Evolutionary conservation across 257 asterid genomes (phyloP).

Genomic region (Solanum pinnatisectum): DNA sequence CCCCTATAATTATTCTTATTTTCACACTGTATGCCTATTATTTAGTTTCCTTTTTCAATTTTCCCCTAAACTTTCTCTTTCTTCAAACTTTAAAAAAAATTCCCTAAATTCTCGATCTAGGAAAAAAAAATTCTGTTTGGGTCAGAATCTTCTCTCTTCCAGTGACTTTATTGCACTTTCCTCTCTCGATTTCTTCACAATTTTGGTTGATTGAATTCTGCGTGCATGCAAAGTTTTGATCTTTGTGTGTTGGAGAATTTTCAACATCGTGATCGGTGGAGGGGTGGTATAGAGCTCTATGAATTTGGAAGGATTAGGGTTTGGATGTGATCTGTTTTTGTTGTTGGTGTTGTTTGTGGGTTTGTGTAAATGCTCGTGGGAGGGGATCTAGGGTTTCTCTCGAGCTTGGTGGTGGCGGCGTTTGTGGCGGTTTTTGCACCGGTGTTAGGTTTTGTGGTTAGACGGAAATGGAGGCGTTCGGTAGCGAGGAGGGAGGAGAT

Average conservation of each 20-base stretch:
- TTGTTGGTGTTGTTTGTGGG: slow-evolving; percentile 1
- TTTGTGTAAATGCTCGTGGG: slow-evolving; percentile 56
- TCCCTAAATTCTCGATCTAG: slow-evolving; percentile 23
- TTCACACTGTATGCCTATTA: neutral
- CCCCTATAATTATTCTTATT: neutral
- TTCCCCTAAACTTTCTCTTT: neutral
- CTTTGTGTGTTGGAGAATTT: neutral
- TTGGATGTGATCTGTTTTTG: slow-evolving; percentile 20
- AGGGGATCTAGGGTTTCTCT: slow-evolving; percentile 50
- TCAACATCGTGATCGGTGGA: neutral
- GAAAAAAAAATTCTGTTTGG: neutral
- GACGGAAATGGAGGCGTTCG: slow-evolving; percentile 55
- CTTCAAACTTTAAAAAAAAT: neutral
- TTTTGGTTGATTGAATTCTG: neutral
- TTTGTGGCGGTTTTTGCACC: slow-evolving; percentile 26
- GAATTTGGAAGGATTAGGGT: slow-evolving; percentile 34
- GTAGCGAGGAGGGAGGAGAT: slow-evolving; percentile 60
- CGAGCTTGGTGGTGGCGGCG: slow-evolving; percentile 23
- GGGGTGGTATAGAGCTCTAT: neutral
- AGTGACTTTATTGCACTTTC: neutral
- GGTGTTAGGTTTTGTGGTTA: slow-evolving; percentile 34
- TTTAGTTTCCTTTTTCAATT: neutral
- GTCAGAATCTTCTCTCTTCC: slow-evolving; percentile 5
- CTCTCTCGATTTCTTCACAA: neutral
- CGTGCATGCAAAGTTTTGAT: neutral